Base-by-base conservation (phyloP, 2,329 filamentous ascomycete species). In the Aspergillus japonicus region DNA sequence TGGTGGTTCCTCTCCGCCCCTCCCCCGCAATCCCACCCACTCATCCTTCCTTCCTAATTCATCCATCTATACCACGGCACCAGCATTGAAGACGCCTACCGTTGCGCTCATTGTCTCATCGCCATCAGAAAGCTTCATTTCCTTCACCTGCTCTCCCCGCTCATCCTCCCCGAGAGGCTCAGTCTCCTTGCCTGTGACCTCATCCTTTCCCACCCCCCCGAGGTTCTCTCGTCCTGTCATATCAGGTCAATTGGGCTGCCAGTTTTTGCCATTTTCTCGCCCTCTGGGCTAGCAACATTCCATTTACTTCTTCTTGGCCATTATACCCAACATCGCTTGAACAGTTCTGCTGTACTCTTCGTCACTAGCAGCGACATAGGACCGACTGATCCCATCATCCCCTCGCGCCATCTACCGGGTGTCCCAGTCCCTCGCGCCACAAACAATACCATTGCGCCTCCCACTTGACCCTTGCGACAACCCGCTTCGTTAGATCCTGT, bases 251-350 rank as follows among this genome's bases (percentile, higher is more conserved):
- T 44, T 49, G 61, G 53, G 39, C 39, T 35, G 16, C 26, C 26
- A 23, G 50, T 58, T 35, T 58, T 35, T 61, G 49, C 55, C 39
- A 35, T 54, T 50, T 16, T 47, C 47, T 47, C 29, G 12, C 7
- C 35, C 21, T 50, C 31, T 59, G 47, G 53, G 39, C 49, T 54
- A 49, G 62, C 35, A 60, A 61, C 50, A 62, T 57, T 62, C 54
- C 54, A 62, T 60, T 57, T 56, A 54, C 57, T 60, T 16, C 60
- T 52, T 59, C 23, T 55, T 44, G 53, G 23, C 50, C 62, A 52
- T 58, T 56, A 21, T 56, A 21, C 50, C 55, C 54, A 58, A 50
- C 26, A 26, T 56, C 49, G 47, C 48, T 42, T 33, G 50, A 33
- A 11, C 55, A 39, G 47, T 51, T 24, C 53, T 57, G 60, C 56